Evolutionary conservation across 768 basidiomycete genomes (phyloP), one percentile per base, ranked within the genome.

Genomic region (Porphyrellus cyaneotinctus): DNA sequence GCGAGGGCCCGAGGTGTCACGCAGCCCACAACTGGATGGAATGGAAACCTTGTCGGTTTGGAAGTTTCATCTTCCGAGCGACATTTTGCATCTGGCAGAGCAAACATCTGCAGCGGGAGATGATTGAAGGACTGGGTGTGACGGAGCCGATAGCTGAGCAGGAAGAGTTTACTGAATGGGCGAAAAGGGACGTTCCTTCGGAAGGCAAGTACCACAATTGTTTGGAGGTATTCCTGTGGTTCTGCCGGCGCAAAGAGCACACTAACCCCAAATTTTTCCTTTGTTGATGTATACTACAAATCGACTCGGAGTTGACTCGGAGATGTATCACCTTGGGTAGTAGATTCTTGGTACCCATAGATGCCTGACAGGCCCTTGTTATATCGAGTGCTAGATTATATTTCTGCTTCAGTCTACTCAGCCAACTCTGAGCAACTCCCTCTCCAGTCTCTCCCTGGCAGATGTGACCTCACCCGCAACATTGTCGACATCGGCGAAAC

Each of bases 221-320:
- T 7, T 6, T 56, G 20, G 55, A 56, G 13, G 51, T 10, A 2
- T 56, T 56, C 26, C 20, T 56, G 0, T 56, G 55, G 55, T 56
- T 52, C 15, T 56, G 54, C 24, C 15, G 6, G 6, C 22, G 15
- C 0, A 42, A 8, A 30, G 48, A 39, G 20, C 18, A 18, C 9
- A 38, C 2, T 3, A 22, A 20, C 20, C 37, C 37, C 5, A 22
- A 2, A 10, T 20, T 10, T 7, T 38, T 38, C 18, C 26, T 28
- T 28, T 9, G 9, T 28, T 28, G 9, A 28, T 28, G 26, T 28
- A 9, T 28, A 28, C 26, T 28, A 28, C 26, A 9, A 28, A 85
- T n/a, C n/a, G n/a, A n/a, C n/a, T n/a, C n/a, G n/a, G n/a, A n/a
- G n/a, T n/a, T n/a, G n/a, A n/a, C n/a, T n/a, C n/a, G n/a, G n/a